Evolutionary conservation across 2,329 filamentous ascomycete species (phyloP).

Genomic region (Pleomassaria siparia): DNA sequence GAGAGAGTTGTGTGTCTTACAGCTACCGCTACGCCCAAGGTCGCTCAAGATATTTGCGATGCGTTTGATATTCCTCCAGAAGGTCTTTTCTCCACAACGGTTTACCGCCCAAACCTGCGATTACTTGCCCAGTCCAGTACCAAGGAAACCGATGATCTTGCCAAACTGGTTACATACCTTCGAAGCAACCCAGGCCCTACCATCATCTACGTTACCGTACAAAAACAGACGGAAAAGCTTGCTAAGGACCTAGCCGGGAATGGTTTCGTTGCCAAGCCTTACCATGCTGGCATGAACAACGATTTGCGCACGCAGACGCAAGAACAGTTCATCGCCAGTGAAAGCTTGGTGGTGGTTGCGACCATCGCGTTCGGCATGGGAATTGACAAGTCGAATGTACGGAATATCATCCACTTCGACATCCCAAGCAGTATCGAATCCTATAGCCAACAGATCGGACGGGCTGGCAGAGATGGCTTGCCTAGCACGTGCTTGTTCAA

Average conservation of each 20-base stretch:
- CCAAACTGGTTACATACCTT: constrained; percentile 62
- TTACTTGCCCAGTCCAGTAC: constrained; percentile 63
- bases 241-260: constrained; percentile 66
- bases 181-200: constrained; percentile 55
- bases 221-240: constrained; percentile 60
- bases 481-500: constrained; percentile 61
- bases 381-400: constrained; percentile 93
- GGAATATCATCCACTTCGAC: constrained; percentile 90
- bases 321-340: constrained; percentile 75
- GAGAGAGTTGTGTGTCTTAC: constrained; percentile 72
- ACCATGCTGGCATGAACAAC: constrained; percentile 75
- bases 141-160: constrained; percentile 68
- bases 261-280: constrained; percentile 73
- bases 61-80: constrained; percentile 79
- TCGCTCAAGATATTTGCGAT: constrained; percentile 77
- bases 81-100: constrained; percentile 60
- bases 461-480: constrained; percentile 85
- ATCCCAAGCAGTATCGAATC: constrained; percentile 93
- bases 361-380: constrained; percentile 99
- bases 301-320: constrained; percentile 70
- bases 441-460: constrained; percentile 95
- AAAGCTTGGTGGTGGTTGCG: constrained; percentile 83
- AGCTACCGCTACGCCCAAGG: constrained; percentile 80
- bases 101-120: constrained; percentile 61
- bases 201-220: constrained; percentile 63